These are phyloP conservation scores for Diaporthe sp. DNA, from an alignment of 2,329 filamentous ascomycete genomes.

Conservation along the genomic window DNA sequence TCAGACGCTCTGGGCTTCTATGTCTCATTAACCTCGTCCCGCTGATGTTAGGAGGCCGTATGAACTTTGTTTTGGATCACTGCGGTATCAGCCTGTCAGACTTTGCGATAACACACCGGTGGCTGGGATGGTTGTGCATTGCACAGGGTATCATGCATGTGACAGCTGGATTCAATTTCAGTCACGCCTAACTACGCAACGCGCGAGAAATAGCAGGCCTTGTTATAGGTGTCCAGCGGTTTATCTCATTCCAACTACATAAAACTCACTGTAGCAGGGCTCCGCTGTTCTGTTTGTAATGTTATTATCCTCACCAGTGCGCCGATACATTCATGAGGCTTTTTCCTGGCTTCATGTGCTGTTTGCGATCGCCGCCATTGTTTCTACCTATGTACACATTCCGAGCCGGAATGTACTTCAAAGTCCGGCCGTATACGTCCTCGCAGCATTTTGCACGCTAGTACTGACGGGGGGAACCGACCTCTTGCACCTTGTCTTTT, in stretches of 20 bases:
- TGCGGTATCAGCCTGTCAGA: not conserved
- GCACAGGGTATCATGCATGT: not conserved
- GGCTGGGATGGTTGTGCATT: not conserved
- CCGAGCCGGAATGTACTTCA: not conserved
- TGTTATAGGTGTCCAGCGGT: not conserved
- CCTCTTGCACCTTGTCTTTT: no score
- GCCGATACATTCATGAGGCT: no score
- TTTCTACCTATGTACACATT: not conserved
- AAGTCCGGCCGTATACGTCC: not conserved
- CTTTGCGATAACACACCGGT: not conserved
- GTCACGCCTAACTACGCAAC: not conserved
- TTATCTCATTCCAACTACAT: no score
- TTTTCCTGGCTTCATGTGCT: no score
- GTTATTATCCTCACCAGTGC: not conserved
- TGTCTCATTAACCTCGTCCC: not conserved
- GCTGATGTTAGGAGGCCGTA: not conserved
- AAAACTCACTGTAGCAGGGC: no score
- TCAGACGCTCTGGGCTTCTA: not conserved
- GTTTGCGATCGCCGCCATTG: no score
- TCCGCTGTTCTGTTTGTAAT: not conserved
- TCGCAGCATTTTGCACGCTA: not conserved
- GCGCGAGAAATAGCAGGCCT: not conserved
- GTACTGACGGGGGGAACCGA: not conserved
- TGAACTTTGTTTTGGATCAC: not conserved
- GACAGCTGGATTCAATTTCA: not conserved